A percentile compares a stretch with the other conserved stretches of the same genome.
Evolutionary conservation across 2,329 filamentous ascomycete genomes (phyloP).

Genomic region (Fusarium guadeloupense): DNA sequence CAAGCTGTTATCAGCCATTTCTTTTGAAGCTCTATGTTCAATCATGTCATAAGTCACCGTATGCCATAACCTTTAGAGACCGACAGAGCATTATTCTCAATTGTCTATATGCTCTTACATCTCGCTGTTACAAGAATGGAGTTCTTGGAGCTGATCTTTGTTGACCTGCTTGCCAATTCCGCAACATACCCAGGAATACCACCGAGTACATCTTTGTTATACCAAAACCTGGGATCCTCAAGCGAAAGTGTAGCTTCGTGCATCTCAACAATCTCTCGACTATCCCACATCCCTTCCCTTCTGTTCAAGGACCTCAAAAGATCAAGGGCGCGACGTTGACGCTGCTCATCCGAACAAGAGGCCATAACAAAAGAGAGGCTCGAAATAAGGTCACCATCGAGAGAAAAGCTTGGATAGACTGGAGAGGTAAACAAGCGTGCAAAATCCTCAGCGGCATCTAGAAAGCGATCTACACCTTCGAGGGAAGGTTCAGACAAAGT

Average conservation of each 20-base stretch:
- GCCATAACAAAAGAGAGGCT: constrained; percentile 14
- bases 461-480: background rate
- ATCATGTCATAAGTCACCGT: too few relatives aligned
- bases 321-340: constrained; percentile 11
- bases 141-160: background rate
- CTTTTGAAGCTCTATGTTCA: too few relatives aligned
- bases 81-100: too few relatives aligned
- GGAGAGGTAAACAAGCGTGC: background rate
- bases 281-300: constrained; percentile 37
- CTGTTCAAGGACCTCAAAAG: constrained; percentile 26
- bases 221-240: background rate
- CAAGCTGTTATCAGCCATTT: too few relatives aligned
- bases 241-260: constrained; percentile 25
- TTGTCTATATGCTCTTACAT: too few relatives aligned
- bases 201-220: constrained; percentile 11
- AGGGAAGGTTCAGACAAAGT: background rate
- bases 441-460: constrained; percentile 12
- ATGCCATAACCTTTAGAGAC: too few relatives aligned
- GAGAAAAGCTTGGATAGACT: constrained; percentile 10
- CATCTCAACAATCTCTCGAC: constrained; percentile 30
- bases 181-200: constrained; percentile 16
- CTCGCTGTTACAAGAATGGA: too few relatives aligned
- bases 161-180: background rate
- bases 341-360: background rate
- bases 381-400: constrained; percentile 20